Conservation (phyloP, 345 rosid species). For the Stellera chamaejasme region DNA sequence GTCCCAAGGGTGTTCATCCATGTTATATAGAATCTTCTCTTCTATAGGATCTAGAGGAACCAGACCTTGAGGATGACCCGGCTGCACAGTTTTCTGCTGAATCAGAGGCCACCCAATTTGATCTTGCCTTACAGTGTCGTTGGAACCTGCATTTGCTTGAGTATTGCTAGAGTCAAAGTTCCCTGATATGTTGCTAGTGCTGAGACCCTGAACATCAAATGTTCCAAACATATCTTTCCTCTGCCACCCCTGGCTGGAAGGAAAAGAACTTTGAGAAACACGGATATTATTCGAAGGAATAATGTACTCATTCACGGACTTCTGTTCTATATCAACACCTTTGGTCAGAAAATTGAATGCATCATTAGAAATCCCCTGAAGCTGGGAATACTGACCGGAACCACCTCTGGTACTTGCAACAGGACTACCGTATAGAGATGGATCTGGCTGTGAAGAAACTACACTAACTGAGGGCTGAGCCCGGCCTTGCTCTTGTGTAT, state of each 20-base stretch:
- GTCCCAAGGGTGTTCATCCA: constrained; percentile 62
- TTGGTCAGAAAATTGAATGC: constrained; percentile 19
- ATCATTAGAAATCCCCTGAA: constrained; percentile 27
- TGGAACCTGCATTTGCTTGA: constrained; percentile 21
- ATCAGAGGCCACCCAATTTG: constrained; percentile 28
- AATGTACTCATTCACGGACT: constrained; percentile 21
- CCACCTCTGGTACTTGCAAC: constrained; percentile 37
- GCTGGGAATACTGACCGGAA: constrained; percentile 28
- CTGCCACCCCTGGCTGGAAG: constrained; percentile 31
- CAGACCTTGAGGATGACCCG: constrained; percentile 28
- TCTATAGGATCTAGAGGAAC: constrained; percentile 76
- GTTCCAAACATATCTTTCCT: constrained; percentile 30
- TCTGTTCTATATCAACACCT: constrained; percentile 33
- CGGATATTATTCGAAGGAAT: constrained; percentile 19
- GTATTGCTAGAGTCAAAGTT: constrained; percentile 23
- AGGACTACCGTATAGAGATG: constrained; percentile 45
- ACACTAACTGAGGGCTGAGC: constrained; percentile 28
- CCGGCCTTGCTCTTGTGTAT: constrained; percentile 34
- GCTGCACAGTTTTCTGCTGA: constrained; percentile 31
- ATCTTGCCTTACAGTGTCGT: constrained; percentile 37
- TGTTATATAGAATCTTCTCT: constrained; percentile 62
- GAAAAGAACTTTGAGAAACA: constrained; percentile 25
- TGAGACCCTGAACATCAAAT: constrained; percentile 26
- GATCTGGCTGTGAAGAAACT: constrained; percentile 42
- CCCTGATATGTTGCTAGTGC: constrained; percentile 24